Percentiles rank a stretch among this genome's conserved stretches.
Evolutionary conservation across 192 early-diverging fungal genomes (phyloP).

Genomic region (Linnemannia elongata): DNA sequence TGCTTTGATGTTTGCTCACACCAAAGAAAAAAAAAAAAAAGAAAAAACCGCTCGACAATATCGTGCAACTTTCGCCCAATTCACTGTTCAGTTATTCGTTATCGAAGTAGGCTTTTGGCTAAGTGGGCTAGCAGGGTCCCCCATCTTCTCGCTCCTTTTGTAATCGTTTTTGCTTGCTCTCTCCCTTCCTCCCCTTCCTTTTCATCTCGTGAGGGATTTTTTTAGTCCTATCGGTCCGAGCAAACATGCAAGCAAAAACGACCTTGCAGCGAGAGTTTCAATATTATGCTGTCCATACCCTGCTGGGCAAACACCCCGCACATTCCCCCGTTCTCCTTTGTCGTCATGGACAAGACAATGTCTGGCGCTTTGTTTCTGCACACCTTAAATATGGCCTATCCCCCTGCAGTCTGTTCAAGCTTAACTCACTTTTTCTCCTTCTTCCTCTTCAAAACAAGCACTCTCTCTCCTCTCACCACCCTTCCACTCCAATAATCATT

Average conservation of each 20-base stretch:
- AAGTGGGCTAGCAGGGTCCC: not conserved
- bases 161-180: not conserved
- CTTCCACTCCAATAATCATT: not conserved
- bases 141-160: not conserved
- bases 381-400: not conserved
- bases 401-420: not conserved
- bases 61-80: not conserved
- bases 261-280: not conserved
- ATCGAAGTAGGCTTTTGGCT: not conserved
- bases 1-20: not conserved
- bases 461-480: not conserved
- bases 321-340: not conserved
- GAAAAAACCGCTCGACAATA: not conserved
- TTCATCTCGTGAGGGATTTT: constrained; percentile 15
- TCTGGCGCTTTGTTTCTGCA: not conserved
- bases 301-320: not conserved
- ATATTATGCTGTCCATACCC: not conserved
- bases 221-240: not conserved
- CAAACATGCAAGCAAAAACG: not conserved
- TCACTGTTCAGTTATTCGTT: not conserved
- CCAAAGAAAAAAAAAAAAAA: not conserved
- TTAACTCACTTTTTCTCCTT: not conserved
- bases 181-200: not conserved
- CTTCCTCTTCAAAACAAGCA: not conserved
- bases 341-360: not conserved